These are phyloP conservation scores for Ceratocystis cubensis DNA, from an alignment of 2,329 filamentous ascomycete genomes.

Conservation along the genomic window DNA sequence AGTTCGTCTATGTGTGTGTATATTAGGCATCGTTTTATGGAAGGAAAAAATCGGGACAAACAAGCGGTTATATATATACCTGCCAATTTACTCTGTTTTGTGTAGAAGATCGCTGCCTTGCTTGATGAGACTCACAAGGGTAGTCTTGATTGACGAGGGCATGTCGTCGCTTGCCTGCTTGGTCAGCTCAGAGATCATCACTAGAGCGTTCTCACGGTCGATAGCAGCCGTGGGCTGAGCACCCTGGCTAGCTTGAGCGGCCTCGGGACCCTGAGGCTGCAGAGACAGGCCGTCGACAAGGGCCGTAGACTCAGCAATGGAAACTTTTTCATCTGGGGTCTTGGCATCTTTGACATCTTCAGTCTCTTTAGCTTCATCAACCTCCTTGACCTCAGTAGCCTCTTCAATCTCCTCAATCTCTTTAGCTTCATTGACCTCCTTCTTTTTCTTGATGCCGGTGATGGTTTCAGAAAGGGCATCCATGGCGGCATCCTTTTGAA, in stretches of 20 bases:
- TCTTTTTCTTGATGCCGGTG: slow-evolving; percentile 13
- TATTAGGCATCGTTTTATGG: not conserved
- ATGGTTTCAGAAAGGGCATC: slow-evolving; percentile 12
- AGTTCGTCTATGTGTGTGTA: slow-evolving; percentile 5
- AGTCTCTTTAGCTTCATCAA: slow-evolving; percentile 5
- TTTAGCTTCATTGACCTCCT: slow-evolving; percentile 19
- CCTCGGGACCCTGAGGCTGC: slow-evolving; percentile 17
- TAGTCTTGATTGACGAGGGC: slow-evolving; percentile 29
- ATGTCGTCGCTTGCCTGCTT: slow-evolving; percentile 34
- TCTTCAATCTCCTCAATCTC: not conserved
- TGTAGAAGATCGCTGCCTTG: slow-evolving; percentile 38
- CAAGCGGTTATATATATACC: not conserved
- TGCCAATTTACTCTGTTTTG: slow-evolving; percentile 22
- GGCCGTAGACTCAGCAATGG: slow-evolving; percentile 21
- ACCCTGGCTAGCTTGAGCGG: slow-evolving; percentile 5
- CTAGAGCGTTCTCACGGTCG: slow-evolving; percentile 49
- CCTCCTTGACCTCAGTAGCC: slow-evolving; percentile 13
- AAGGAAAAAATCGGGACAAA: not conserved
- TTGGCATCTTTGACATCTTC: not conserved
- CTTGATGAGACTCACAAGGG: slow-evolving; percentile 39
- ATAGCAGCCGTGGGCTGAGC: slow-evolving; percentile 5
- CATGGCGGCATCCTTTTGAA: slow-evolving; percentile 25
- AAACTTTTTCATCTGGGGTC: slow-evolving; percentile 21
- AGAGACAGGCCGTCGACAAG: slow-evolving; percentile 27
- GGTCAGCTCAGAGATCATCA: slow-evolving; percentile 45